Evolutionary conservation across 352 stramenopile genomes (phyloP).

Genomic region (Thalassiosira oceanica): DNA sequence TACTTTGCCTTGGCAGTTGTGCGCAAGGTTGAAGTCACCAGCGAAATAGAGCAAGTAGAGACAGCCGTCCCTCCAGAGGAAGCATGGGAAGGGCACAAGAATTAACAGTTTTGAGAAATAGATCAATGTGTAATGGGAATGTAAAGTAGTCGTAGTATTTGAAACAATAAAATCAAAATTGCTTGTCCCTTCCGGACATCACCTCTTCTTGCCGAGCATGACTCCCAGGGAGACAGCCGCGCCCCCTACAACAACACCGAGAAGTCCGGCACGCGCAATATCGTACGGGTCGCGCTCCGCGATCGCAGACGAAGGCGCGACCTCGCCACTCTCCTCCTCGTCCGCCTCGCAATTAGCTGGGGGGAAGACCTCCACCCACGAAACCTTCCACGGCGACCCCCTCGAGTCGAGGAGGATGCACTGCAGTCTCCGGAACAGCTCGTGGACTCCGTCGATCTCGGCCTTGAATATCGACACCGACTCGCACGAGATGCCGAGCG

Average conservation of each 20-base stretch:
- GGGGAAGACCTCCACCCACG: conserved; percentile 40
- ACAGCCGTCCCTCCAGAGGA: background rate
- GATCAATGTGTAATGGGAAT: too few species aligned
- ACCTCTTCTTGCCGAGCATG: conserved; percentile 1
- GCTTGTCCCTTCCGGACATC: too few species aligned
- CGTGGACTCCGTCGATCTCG: conserved; percentile 72
- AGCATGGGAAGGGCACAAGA: too few species aligned
- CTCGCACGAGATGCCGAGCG: conserved; percentile 66
- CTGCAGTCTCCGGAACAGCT: conserved; percentile 62
- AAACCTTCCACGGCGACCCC: conserved; percentile 39
- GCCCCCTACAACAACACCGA: background rate
- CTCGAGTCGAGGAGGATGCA: conserved; percentile 35
- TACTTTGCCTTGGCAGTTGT: conserved; percentile 46
- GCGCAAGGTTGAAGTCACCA: background rate
- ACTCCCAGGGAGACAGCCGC: background rate
- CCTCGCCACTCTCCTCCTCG: background rate
- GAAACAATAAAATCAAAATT: too few species aligned
- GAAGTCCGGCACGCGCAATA: background rate
- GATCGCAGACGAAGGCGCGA: too few species aligned
- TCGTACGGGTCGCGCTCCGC: background rate
- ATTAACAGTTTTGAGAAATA: too few species aligned
- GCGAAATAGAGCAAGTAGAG: background rate
- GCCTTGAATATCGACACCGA: conserved; percentile 68
- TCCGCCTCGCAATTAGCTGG: conserved; percentile 1
- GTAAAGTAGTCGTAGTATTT: too few species aligned